Base-by-base conservation (phyloP, 2,329 filamentous ascomycete genomes). In the Pseudogymnoascus sp. region DNA sequence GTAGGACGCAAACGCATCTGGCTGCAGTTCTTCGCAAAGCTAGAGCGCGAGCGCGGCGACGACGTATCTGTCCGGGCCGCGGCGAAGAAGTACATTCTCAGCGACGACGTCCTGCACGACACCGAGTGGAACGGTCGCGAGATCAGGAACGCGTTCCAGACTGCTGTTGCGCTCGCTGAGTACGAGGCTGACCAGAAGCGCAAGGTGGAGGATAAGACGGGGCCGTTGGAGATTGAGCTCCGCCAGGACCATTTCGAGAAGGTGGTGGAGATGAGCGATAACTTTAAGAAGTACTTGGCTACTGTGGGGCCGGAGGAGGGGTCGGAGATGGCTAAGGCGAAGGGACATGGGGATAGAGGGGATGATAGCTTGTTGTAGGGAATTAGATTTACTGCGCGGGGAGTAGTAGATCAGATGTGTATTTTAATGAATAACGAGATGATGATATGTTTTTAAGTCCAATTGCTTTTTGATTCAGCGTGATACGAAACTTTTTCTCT, bases 1-100 rank as follows among this genome's bases (percentile, higher is more conserved):
- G 67, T 69, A 7, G 67, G 68, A 0, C 65, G 71, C 1, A 67
- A 61, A 23, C 64, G 70, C 34, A 71, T 76, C 36, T 76, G 73
- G 72, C 63, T 68, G 10, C 69, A 69, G 21, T 65, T 66, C 26
- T 70, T 71, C 54, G 26, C 65, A 3, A 68, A 68, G 54, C 54
- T 71, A 1, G 62, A 66, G 37, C 62, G 36, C 2, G 67, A 71
- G 36, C 59, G 68, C 1, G 59, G 63, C 16, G 66, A 69, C 10
- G 64, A 68, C 16, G 62, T 37, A 0, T 7, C 51, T 7, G 62
- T 68, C 10, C 63, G 60, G 45, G 64, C 57, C 1, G 64, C 60
- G 0, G 66, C 66, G 4, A 69, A 69, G 62, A 39, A 63, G 14
- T 70, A 67, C 21, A 62, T 71, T 2, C 42, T 67, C 5, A 64